A percentile compares a stretch with the other conserved stretches of the same genome.
Evolutionary conservation across 768 basidiomycete species (phyloP).

Genomic region (Russula brevipes): DNA sequence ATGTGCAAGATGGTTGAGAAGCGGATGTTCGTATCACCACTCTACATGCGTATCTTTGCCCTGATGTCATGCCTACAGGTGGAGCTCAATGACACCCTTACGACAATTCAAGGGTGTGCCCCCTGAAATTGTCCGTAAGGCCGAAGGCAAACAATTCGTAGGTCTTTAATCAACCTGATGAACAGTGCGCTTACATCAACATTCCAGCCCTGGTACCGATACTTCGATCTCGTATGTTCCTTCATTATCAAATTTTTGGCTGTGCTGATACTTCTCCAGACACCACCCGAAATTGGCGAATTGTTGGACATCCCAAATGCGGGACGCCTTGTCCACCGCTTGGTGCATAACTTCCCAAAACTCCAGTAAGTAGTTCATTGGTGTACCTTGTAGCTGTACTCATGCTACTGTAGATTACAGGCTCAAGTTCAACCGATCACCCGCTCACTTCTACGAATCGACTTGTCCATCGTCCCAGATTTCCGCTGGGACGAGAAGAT

Average conservation of each 20-base stretch:
- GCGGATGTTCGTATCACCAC: conserved; percentile 51
- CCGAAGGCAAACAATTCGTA: conserved; percentile 97
- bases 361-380: conserved; percentile 54
- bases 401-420: conserved; percentile 52
- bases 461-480: conserved; percentile 92
- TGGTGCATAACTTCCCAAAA: conserved; percentile 96
- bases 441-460: conserved; percentile 84
- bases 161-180: conserved; percentile 30
- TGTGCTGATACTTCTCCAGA: conserved; percentile 33
- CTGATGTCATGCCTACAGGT: conserved; percentile 46
- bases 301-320: conserved; percentile 92
- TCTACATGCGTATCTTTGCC: not conserved
- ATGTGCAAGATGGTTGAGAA: conserved; percentile 96
- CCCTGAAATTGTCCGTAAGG: conserved; percentile 76
- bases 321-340: conserved; percentile 82
- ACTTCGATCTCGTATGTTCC: conserved; percentile 72
- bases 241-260: not conserved
- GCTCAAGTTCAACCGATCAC: conserved; percentile 98
- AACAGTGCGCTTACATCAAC: conserved; percentile 1
- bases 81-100: conserved; percentile 96
- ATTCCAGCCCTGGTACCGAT: conserved; percentile 88
- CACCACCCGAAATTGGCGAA: conserved; percentile 90
- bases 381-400: not conserved
- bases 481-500: conserved; percentile 98
- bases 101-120: conserved; percentile 94